Conservation (phyloP, 768 basidiomycete genomes). For the Suillus lakei region DNA sequence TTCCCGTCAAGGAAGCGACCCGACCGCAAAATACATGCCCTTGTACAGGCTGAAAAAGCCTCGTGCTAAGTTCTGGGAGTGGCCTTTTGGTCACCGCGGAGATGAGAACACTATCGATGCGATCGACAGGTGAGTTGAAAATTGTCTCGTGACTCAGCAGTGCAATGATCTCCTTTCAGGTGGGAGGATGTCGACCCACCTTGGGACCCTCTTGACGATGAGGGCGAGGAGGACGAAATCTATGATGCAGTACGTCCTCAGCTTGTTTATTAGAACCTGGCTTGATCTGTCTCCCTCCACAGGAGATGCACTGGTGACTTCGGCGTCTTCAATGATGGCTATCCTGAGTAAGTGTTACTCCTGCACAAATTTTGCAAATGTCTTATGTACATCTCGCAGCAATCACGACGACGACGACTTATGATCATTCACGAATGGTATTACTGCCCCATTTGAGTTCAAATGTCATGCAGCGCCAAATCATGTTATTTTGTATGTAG, state of each 20-base stretch:
- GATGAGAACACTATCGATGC: slow-evolving; percentile 1
- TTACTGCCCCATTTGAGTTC: not conserved
- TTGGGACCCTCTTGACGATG: slow-evolving; percentile 31
- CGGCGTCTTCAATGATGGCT: slow-evolving; percentile 5
- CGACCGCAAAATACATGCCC: slow-evolving; percentile 24
- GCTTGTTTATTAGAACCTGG: not conserved
- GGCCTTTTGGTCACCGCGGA: slow-evolving; percentile 12
- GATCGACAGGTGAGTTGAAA: not conserved
- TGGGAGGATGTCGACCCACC: slow-evolving; percentile 23
- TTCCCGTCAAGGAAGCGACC: slow-evolving; percentile 25
- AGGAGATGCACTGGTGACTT: slow-evolving; percentile 5
- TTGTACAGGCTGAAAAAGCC: slow-evolving; percentile 28
- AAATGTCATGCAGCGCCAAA: no score
- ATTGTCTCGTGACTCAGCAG: no score
- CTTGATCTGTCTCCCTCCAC: not conserved
- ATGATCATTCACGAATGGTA: not conserved
- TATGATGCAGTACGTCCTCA: not conserved
- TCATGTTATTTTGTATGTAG: not conserved
- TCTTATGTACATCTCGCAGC: no score
- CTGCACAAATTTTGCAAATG: not conserved
- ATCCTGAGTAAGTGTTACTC: slow-evolving; percentile 2
- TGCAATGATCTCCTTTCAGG: slow-evolving; percentile 11
- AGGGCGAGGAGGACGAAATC: slow-evolving; percentile 28
- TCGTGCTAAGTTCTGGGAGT: not conserved
- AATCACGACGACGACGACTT: not conserved